Evolutionary conservation across 306 rosid genomes (phyloP).

Genomic region (Vigna trinervia): DNA sequence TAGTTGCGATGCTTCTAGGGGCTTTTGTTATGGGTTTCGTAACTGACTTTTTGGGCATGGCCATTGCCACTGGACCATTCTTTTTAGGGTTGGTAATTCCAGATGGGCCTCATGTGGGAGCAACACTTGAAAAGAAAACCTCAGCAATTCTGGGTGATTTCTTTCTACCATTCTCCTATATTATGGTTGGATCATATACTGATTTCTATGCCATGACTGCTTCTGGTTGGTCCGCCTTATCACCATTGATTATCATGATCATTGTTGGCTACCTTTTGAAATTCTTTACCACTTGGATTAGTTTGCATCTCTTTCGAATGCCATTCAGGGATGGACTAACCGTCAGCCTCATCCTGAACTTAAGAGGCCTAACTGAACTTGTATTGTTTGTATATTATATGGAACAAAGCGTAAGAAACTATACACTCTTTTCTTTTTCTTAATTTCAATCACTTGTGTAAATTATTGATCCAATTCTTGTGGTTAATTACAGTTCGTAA

Average conservation of each 20-base stretch:
- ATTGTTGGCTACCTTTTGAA: constrained; percentile 53
- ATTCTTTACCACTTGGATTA: constrained; percentile 44
- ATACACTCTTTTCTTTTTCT: too few species aligned
- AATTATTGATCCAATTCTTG: not conserved
- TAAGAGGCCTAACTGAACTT: constrained; percentile 76
- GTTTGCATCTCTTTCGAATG: constrained; percentile 47
- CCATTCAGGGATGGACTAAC: constrained; percentile 64
- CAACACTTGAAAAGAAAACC: constrained; percentile 51
- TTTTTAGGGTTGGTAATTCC: constrained; percentile 75
- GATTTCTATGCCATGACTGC: constrained; percentile 52
- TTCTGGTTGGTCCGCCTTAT: constrained; percentile 52
- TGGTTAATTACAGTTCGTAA: constrained; percentile 54
- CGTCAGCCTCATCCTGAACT: constrained; percentile 61
- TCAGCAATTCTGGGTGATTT: constrained; percentile 56
- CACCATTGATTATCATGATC: constrained; percentile 57
- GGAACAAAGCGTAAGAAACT: constrained; percentile 62
- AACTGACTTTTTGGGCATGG: constrained; percentile 65
- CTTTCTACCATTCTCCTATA: constrained; percentile 67
- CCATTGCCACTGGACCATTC: constrained; percentile 66
- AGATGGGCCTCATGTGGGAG: constrained; percentile 78
- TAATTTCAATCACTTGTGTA: not conserved
- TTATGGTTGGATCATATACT: constrained; percentile 54
- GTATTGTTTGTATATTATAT: constrained; percentile 68
- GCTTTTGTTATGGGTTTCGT: constrained; percentile 57
- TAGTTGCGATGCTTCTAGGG: constrained; percentile 52